phyloP scores from a whole-genome alignment of 495 filamentous ascomycete species.

The Xylaria nigripes region DNA sequence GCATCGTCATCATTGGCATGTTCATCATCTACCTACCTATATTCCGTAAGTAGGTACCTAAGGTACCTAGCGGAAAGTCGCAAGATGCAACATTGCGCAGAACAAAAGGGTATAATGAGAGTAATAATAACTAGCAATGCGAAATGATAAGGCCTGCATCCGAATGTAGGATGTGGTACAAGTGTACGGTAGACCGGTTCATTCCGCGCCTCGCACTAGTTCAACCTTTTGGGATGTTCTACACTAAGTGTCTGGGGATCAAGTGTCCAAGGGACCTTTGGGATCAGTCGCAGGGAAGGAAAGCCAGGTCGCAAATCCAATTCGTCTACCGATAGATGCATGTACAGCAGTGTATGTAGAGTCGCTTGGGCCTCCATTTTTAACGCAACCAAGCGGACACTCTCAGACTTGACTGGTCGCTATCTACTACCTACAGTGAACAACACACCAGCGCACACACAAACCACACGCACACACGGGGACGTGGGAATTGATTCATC shows the following conservation, averaged over 20 bases:
- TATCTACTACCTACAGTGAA: constrained; percentile 8
- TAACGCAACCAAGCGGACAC: constrained; percentile 10
- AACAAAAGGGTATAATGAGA: no score
- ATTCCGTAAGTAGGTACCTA: no score
- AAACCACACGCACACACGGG: background rate
- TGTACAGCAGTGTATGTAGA: background rate
- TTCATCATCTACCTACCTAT: no score
- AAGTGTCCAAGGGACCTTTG: constrained; percentile 6
- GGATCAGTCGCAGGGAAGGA: background rate
- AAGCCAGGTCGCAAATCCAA: constrained; percentile 7
- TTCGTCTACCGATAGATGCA: constrained; percentile 4
- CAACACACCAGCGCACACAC: constrained; percentile 6
- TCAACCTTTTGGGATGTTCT: constrained; percentile 5
- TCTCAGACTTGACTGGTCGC: constrained; percentile 7
- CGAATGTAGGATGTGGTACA: background rate
- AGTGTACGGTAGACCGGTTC: constrained; percentile 15
- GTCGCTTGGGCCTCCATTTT: constrained; percentile 12
- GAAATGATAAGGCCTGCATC: background rate
- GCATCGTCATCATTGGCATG: background rate
- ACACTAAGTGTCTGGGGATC: constrained; percentile 19
- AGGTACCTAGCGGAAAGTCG: no score
- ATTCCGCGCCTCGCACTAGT: constrained; percentile 16
- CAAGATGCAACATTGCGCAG: no score
- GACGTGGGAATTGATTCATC: background rate
- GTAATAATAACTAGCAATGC: no score